Evolutionary conservation across 148 eudicot genomes (phyloP), one percentile per base, ranked within the genome.

Genomic region (Heliosperma pusillum): DNA sequence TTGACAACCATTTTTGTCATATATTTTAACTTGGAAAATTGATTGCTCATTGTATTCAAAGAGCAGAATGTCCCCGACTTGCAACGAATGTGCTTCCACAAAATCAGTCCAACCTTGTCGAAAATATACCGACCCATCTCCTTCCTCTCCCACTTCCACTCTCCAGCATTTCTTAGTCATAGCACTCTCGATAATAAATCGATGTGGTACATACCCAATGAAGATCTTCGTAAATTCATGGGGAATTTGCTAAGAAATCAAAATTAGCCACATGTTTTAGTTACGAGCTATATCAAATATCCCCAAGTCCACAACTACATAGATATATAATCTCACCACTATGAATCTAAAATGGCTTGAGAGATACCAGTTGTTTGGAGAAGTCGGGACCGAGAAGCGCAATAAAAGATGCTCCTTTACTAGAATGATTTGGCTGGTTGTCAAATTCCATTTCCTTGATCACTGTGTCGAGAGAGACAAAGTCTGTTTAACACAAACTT

Each of bases 31-130:
- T 25, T 47, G 70, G 77, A 80, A 68, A 50, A 80, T 76, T 3
- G 83, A 72, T 59, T 71, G 80, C n/a, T 80, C 83, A 30, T 72
- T 77, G 8, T 76, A 80, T 57, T 80, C 77, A 33, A 80, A 80
- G 44, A 80, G 42, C 57, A 80, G 55, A 44, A 80, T 58, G 77
- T 76, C 50, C 30, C 83, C 83, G 25, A 60, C 80, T 72, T 76
- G 70, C 60, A 80, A 60, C 16, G 69, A 66, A 76, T 80, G 83
- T 17, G 77, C 73, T 67, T 80, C 77, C 58, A 72, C 80, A 60
- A 80, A 80, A 72, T 76, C 83, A 76, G 33, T 20, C 83, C 83
- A 80, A 59, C 83, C 83, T 30, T 61, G 69, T 61, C 74, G 76
- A 24, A 80, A 67, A 61, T 57, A 80, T 20, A 76, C 60, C 25